Evolutionary conservation across 1,284 basidiomycete species (phyloP).

Genomic region (Thelephora terrestris): DNA sequence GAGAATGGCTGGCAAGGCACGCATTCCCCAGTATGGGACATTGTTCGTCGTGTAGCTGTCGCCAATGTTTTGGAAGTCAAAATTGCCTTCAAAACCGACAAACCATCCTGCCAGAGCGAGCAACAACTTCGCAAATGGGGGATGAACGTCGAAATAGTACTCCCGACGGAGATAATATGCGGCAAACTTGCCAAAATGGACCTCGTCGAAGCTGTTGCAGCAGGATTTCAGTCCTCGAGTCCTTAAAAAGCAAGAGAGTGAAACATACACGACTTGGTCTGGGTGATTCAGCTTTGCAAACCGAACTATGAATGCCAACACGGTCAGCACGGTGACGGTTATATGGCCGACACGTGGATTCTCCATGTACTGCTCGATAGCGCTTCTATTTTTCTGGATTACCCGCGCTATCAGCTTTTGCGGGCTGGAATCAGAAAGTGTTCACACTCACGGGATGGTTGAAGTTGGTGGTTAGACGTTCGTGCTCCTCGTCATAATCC

Average conservation of each 20-base stretch:
- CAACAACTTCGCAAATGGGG: conserved; percentile 89
- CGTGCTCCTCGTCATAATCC: neutral
- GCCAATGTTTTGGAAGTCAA: conserved; percentile 92
- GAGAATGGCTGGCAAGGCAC: conserved; percentile 84
- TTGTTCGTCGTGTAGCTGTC: conserved; percentile 82
- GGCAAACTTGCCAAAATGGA: conserved; percentile 95
- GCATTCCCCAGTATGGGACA: conserved; percentile 92
- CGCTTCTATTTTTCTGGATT: conserved; percentile 32
- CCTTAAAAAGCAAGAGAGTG: neutral
- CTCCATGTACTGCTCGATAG: conserved; percentile 50
- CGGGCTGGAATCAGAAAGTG: no score
- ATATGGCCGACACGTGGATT: conserved; percentile 46
- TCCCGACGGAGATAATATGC: conserved; percentile 83
- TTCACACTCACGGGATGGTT: neutral
- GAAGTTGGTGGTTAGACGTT: neutral
- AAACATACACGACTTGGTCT: conserved; percentile 84
- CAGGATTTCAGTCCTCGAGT: conserved; percentile 4
- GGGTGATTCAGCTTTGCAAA: conserved; percentile 94
- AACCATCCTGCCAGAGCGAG: conserved; percentile 93
- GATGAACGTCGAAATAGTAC: conserved; percentile 99
- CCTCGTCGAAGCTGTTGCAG: conserved; percentile 79
- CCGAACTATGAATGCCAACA: conserved; percentile 68
- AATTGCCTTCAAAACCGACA: conserved; percentile 91
- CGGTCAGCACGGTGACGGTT: conserved; percentile 55
- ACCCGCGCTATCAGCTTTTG: no score